Conservation (phyloP, 208 protist genomes). For the Porcisia hertigi region DNA sequence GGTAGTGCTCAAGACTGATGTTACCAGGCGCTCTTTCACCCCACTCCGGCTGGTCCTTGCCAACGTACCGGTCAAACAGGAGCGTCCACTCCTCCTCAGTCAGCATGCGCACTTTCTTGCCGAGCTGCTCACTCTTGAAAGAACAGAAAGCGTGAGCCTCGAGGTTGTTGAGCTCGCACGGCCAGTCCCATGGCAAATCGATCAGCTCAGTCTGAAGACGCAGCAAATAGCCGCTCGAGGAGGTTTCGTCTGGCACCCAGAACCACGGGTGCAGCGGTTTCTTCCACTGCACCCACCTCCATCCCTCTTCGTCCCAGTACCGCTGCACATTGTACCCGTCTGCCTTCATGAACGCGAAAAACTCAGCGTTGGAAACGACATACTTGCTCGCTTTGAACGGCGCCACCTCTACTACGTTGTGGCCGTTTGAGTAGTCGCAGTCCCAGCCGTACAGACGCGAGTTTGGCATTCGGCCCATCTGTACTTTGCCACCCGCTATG, state of each 20-base stretch:
- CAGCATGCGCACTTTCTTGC: constrained; percentile 82
- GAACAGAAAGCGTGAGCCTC: constrained; percentile 95
- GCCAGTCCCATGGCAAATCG: constrained; percentile 95
- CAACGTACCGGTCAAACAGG: constrained; percentile 80
- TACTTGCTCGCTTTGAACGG: constrained; percentile 94
- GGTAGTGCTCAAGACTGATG: constrained; percentile 86
- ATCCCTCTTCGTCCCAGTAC: constrained; percentile 97
- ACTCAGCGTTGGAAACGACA: constrained; percentile 95
- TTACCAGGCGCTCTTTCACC: constrained; percentile 74
- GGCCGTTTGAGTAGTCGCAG: constrained; percentile 93
- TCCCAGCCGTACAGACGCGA: constrained; percentile 95
- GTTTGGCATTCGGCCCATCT: constrained; percentile 70
- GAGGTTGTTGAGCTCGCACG: constrained; percentile 95
- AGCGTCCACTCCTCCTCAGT: constrained; percentile 92
- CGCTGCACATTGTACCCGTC: constrained; percentile 89
- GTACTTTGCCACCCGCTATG: constrained; percentile 70
- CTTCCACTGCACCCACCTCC: constrained; percentile 94
- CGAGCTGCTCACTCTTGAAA: constrained; percentile 88
- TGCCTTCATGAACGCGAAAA: constrained; percentile 91
- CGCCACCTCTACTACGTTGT: constrained; percentile 73
- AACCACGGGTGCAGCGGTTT: constrained; percentile 92
- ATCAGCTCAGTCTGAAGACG: constrained; percentile 92
- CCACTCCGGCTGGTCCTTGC: constrained; percentile 81
- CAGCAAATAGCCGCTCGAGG: constrained; percentile 80
- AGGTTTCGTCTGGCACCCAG: constrained; percentile 86